Percentiles rank a stretch among this genome's conserved stretches.
Evolutionary conservation across 495 filamentous ascomycete species (phyloP).

Genomic region (Penicillium cataractarum): DNA sequence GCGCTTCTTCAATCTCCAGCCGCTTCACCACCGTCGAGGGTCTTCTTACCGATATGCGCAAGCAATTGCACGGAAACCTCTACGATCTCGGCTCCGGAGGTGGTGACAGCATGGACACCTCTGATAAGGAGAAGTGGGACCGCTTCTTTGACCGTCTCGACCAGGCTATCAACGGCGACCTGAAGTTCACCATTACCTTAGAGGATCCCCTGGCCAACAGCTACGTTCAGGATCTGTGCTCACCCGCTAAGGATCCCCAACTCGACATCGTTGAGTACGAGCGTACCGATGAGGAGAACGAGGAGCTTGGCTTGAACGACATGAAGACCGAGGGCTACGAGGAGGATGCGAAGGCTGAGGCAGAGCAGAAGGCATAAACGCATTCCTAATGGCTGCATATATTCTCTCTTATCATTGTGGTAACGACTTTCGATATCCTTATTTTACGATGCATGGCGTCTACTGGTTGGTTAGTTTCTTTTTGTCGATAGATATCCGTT

Average conservation of each 20-base stretch:
- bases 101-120: constrained; percentile 71
- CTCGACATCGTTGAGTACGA: constrained; percentile 83
- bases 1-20: constrained; percentile 5
- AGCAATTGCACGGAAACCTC: constrained; percentile 83
- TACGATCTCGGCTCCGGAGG: constrained; percentile 70
- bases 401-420: constrained; percentile 10
- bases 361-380: constrained; percentile 17
- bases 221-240: constrained; percentile 87
- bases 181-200: constrained; percentile 83
- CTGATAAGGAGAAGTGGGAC: constrained; percentile 71
- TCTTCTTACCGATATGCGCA: constrained; percentile 86
- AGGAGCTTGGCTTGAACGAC: constrained; percentile 84
- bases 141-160: constrained; percentile 77
- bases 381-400: not conserved
- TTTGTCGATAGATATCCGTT: constrained; percentile 32
- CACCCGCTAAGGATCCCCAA: constrained; percentile 75
- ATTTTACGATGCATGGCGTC: constrained; percentile 39
- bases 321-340: constrained; percentile 94
- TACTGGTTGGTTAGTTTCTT: constrained; percentile 21
- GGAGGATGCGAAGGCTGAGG: constrained; percentile 47
- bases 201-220: constrained; percentile 87
- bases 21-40: constrained; percentile 97
- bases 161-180: constrained; percentile 76
- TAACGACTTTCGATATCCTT: constrained; percentile 24
- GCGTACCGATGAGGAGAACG: constrained; percentile 86